phyloP scores from a whole-genome alignment of 768 basidiomycete species.

The Auriculariales sp. region DNA sequence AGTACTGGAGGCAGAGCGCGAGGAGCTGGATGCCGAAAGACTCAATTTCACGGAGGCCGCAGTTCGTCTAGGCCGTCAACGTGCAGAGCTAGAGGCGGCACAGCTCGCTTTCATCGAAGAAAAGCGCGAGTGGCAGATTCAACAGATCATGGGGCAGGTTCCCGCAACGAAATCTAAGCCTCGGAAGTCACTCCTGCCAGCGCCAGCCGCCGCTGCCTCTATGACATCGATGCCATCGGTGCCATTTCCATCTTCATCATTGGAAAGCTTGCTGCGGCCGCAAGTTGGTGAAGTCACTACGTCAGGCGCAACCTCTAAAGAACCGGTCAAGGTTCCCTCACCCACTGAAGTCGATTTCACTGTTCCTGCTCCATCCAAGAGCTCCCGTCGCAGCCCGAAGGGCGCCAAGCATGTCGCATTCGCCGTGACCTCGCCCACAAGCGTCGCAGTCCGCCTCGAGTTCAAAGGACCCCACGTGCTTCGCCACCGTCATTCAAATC shows the following conservation, averaged over 20 bases:
- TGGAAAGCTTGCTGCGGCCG: background rate
- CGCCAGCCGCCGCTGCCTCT: constrained; percentile 7
- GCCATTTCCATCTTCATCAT: constrained; percentile 23
- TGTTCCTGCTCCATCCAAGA: background rate
- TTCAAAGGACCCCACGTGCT: background rate
- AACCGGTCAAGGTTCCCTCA: no score
- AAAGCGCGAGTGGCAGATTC: constrained; percentile 57
- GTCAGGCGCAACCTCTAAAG: background rate
- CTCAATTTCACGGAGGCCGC: constrained; percentile 49
- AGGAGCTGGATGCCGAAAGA: constrained; percentile 51
- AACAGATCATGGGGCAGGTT: constrained; percentile 43
- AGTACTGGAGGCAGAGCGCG: constrained; percentile 35
- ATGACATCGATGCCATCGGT: constrained; percentile 56
- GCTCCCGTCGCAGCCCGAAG: background rate
- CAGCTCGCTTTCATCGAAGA: constrained; percentile 48
- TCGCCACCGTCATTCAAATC: background rate
- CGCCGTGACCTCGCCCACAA: background rate
- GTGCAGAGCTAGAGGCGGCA: constrained; percentile 48
- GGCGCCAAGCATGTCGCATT: background rate
- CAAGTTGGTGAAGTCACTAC: background rate
- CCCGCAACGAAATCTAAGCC: constrained; percentile 11
- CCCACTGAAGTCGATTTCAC: no score
- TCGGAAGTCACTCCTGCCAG: constrained; percentile 15
- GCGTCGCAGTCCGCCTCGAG: background rate
- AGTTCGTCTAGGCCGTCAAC: constrained; percentile 48